Base-by-base conservation (phyloP, 441 rosid genomes). In the Corymbia citriodora region DNA sequence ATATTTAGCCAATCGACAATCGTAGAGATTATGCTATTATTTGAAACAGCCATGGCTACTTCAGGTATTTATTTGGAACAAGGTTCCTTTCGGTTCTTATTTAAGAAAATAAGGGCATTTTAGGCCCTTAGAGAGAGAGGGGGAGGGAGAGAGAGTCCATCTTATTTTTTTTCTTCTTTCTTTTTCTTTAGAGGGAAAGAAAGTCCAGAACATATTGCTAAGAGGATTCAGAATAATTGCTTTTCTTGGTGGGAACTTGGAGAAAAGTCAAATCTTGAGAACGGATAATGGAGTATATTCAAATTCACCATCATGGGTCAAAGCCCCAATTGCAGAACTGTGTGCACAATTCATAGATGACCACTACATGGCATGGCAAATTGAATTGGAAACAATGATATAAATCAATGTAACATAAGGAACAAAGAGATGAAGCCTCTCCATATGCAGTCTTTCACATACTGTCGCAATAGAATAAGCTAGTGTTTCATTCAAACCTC, bases 81-180 rank as follows among this genome's bases (percentile, higher is more conserved):
- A 40, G 45, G 5, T 40, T 40, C 45, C 45, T 40, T 40, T 40
- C 45, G 45, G 45, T 40, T 6, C 5, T 40, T 40, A 40, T 40
- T 40, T 40, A 72, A 27, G 36, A 82, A 40, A n/a, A n/a, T 40
- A 40, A 40, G 45, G 5, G 45, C 45, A 40, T 40, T 40, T 40
- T 40, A 40, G 45, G 45, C 45, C 45, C 4, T 40, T 3, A 40
- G 29, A 25, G 16, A 50, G 72, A 53, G 50, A 23, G 36, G 72
- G 55, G 40, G 89, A n/a, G 33, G n/a, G 89, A 86, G 63, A 90
- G 70, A 82, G 90, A 90, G 92, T 93, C 93, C 95, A 90, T 93
- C 91, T 83, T 68, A 15, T n/a, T 68, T n/a, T 65, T 15, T 14
- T 15, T 3, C 14, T 68, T 50, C 53, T 50, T 50, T 50, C 45